phyloP scores from a whole-genome alignment of 2,329 filamentous ascomycete species.

The Trichoderma sp. region DNA sequence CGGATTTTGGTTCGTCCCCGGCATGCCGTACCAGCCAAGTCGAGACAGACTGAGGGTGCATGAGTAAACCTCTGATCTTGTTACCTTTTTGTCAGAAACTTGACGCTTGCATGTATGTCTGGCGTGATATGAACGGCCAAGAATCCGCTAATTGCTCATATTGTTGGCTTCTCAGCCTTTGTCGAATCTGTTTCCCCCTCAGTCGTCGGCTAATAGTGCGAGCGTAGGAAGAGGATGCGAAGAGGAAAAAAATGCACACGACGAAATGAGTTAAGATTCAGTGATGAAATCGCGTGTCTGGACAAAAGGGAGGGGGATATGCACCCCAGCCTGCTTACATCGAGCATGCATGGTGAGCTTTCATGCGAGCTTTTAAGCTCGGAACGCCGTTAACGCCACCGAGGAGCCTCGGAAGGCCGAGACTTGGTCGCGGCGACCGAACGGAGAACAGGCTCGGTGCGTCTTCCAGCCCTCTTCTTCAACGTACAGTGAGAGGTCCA shows the following conservation, averaged over 20 bases:
- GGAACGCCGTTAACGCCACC: slow-evolving; percentile 13
- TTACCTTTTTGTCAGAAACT: background rate
- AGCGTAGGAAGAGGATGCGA: background rate
- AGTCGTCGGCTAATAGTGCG: background rate
- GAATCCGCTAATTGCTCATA: background rate
- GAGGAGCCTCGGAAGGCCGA: slow-evolving; percentile 11
- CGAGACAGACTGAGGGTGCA: background rate
- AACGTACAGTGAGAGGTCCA: background rate
- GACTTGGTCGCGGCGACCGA: slow-evolving; percentile 3
- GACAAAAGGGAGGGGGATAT: background rate
- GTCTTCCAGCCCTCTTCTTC: background rate
- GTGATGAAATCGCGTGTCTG: background rate
- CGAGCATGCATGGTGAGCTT: background rate
- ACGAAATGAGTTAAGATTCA: background rate
- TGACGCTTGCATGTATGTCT: background rate
- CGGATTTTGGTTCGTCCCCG: background rate
- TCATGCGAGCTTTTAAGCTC: background rate
- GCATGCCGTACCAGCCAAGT: background rate
- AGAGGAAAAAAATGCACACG: background rate
- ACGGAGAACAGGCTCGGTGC: slow-evolving; percentile 3
- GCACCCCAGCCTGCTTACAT: background rate
- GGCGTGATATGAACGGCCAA: background rate
- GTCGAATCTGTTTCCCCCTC: background rate
- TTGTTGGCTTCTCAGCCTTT: background rate
- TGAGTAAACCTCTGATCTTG: background rate